phyloP scores from a whole-genome alignment of 805 yeast species.

The Pichia thaimueangensis region DNA sequence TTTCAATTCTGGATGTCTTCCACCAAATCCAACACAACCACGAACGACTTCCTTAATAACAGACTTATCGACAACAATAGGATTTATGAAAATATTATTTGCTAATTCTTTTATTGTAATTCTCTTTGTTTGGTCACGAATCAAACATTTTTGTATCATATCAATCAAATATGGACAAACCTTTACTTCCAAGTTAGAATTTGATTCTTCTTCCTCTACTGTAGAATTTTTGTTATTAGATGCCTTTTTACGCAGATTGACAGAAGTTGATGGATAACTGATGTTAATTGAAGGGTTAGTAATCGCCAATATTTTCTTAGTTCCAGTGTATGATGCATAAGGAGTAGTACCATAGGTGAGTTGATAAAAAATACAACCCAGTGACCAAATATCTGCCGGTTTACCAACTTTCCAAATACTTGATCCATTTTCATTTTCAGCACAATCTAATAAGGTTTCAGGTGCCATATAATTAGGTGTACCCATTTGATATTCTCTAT shows the following conservation, averaged over 20 bases:
- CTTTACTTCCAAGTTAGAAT: conserved; percentile 12
- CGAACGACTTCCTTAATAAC: conserved; percentile 66
- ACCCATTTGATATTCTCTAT: conserved; percentile 86
- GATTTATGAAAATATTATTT: conserved; percentile 59
- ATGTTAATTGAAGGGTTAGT: conserved; percentile 77
- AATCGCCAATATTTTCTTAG: conserved; percentile 74
- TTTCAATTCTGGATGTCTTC: conserved; percentile 27
- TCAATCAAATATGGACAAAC: conserved; percentile 44
- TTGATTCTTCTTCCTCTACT: not conserved
- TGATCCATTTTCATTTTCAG: conserved; percentile 19
- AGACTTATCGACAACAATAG: conserved; percentile 62
- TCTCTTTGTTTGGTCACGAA: conserved; percentile 62
- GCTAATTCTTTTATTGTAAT: conserved; percentile 59
- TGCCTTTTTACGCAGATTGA: conserved; percentile 10
- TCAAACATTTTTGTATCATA: conserved; percentile 64
- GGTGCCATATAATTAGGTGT: conserved; percentile 99
- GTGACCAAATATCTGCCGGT: conserved; percentile 97
- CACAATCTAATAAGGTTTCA: conserved; percentile 70
- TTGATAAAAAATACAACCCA: conserved; percentile 93
- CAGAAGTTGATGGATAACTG: conserved; percentile 45
- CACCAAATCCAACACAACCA: conserved; percentile 74
- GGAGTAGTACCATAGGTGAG: conserved; percentile 95
- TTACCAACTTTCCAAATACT: conserved; percentile 74
- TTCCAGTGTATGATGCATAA: conserved; percentile 70
- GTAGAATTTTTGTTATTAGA: not conserved